These are phyloP conservation scores for Pythium aristosporum DNA, from an alignment of 352 stramenopile genomes.

Conservation along the genomic window DNA sequence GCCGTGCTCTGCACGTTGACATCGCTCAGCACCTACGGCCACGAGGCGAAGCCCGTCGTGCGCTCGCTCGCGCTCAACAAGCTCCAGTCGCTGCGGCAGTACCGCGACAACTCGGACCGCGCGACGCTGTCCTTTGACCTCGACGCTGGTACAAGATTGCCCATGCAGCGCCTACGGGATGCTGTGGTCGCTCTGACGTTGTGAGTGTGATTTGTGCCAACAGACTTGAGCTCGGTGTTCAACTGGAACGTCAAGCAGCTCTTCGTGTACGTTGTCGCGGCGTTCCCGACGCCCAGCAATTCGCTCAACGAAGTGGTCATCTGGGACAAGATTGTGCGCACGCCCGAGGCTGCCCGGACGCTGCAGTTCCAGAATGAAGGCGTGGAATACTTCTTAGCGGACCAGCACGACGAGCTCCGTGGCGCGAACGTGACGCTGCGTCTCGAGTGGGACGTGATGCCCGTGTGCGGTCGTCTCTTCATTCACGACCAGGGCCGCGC, in stretches of 20 bases:
- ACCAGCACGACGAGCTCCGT: constrained; percentile 77
- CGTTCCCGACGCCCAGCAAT: constrained; percentile 73
- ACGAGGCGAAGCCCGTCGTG: constrained; percentile 59
- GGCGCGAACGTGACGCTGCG: constrained; percentile 76
- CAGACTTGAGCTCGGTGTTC: constrained; percentile 84
- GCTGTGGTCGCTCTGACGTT: background rate
- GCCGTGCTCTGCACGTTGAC: constrained; percentile 75
- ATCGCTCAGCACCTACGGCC: constrained; percentile 66
- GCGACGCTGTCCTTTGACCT: constrained; percentile 83
- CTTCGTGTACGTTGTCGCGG: constrained; percentile 86
- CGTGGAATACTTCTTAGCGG: constrained; percentile 82
- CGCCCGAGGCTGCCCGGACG: constrained; percentile 42
- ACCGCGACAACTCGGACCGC: constrained; percentile 76
- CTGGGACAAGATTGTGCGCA: constrained; percentile 85
- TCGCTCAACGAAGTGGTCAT: constrained; percentile 78
- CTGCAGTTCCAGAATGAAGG: constrained; percentile 63
- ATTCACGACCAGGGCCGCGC: constrained; percentile 51
- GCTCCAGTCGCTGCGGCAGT: constrained; percentile 81
- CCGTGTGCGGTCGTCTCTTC: constrained; percentile 76
- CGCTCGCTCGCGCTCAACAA: constrained; percentile 57
- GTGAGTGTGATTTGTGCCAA: background rate
- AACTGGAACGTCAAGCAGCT: constrained; percentile 92
- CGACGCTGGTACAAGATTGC: constrained; percentile 51
- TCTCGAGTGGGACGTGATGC: constrained; percentile 88
- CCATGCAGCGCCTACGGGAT: background rate